Conservation (phyloP, 1,284 basidiomycete species). For the Nidula niveotomentosa region DNA sequence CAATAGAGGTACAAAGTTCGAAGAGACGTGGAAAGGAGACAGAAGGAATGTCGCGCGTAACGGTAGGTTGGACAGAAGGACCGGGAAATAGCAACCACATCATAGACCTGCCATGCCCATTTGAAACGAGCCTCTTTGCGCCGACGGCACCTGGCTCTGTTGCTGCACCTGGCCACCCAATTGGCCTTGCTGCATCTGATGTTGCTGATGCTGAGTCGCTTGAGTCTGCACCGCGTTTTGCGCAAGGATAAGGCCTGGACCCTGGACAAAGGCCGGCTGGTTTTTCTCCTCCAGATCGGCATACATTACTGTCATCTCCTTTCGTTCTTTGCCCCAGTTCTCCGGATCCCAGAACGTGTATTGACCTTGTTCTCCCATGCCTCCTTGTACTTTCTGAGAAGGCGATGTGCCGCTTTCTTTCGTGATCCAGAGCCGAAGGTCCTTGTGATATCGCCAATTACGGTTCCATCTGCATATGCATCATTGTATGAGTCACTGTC, state of each 20-base stretch:
- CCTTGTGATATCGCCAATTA: conserved; percentile 98
- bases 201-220: conserved; percentile 7
- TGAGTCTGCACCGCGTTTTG: conserved; percentile 19
- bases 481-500: conserved; percentile 6
- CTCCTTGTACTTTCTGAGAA: conserved; percentile 86
- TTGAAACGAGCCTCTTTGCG: conserved; percentile 39
- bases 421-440: conserved; percentile 92
- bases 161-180: conserved; percentile 18
- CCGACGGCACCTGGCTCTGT: conserved; percentile 30
- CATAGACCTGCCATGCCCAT: conserved; percentile 42
- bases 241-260: conserved; percentile 50
- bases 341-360: conserved; percentile 95
- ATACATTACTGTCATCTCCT: conserved; percentile 87
- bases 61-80: conserved; percentile 11
- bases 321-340: conserved; percentile 84
- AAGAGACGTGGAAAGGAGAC: conserved; percentile 10
- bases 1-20: conserved; percentile 34
- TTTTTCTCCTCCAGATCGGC: conserved; percentile 86
- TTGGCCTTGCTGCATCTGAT: conserved; percentile 13
- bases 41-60: conserved; percentile 10
- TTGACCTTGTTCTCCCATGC: conserved; percentile 87
- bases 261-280: conserved; percentile 57
- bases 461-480: conserved; percentile 74
- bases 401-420: conserved; percentile 86
- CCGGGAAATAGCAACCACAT: conserved; percentile 14